Percentiles rank a stretch among this genome's conserved stretches.
Evolutionary conservation across 2,329 filamentous ascomycete genomes (phyloP).

Genomic region (Fusarium nelsonii): DNA sequence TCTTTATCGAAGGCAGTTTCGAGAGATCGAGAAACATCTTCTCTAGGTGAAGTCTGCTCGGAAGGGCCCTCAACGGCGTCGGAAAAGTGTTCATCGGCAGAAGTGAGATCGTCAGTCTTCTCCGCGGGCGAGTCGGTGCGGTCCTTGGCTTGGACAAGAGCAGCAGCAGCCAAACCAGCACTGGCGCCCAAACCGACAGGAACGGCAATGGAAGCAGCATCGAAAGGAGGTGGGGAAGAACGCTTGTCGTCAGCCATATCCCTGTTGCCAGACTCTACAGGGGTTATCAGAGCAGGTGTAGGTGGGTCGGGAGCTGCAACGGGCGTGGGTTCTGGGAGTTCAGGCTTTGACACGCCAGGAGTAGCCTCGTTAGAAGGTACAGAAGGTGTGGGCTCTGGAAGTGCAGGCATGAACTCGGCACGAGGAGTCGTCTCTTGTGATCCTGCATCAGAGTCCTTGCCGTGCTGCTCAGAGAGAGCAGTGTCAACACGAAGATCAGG

Average conservation of each 20-base stretch:
- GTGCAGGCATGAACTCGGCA: conserved; percentile 58
- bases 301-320: conserved; percentile 4
- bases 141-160: conserved; percentile 41
- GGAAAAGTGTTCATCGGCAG: conserved; percentile 54
- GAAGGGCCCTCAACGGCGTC: conserved; percentile 50
- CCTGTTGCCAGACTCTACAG: conserved; percentile 58
- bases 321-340: conserved; percentile 39
- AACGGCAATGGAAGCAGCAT: conserved; percentile 45
- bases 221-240: conserved; percentile 54
- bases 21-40: conserved; percentile 11
- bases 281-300: conserved; percentile 53
- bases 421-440: conserved; percentile 78
- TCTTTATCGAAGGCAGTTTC: neutral
- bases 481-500: conserved; percentile 59
- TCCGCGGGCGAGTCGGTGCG: conserved; percentile 35
- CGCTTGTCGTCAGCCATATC: conserved; percentile 59
- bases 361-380: conserved; percentile 8
- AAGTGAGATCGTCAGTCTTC: conserved; percentile 50
- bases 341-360: conserved; percentile 29
- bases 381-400: conserved; percentile 35
- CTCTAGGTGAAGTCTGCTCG: conserved; percentile 34
- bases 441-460: conserved; percentile 63
- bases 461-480: conserved; percentile 47
- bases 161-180: conserved; percentile 44
- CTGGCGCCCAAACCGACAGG: conserved; percentile 41